phyloP scores from a whole-genome alignment of 2,329 filamentous ascomycete genomes.

The Huntiella moniliformis region DNA sequence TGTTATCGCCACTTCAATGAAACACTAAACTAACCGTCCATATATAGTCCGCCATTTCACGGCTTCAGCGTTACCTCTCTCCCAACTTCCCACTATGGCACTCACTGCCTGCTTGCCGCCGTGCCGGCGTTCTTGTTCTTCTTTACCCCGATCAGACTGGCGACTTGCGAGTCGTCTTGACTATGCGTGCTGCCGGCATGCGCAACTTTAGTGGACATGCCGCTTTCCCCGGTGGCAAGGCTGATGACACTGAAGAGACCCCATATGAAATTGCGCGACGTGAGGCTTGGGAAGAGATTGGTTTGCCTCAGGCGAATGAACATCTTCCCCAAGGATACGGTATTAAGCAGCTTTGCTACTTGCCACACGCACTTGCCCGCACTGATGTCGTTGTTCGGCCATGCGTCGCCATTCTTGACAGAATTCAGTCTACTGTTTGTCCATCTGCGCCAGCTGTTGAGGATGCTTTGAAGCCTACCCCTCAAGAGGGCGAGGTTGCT shows the following conservation, averaged over 20 bases:
- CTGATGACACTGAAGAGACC: slow-evolving; percentile 37
- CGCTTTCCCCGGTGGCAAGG: slow-evolving; percentile 67
- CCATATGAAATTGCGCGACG: slow-evolving; percentile 66
- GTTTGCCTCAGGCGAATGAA: slow-evolving; percentile 52
- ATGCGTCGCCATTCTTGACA: slow-evolving; percentile 60
- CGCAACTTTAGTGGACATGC: slow-evolving; percentile 66
- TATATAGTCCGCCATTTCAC: slow-evolving; percentile 35
- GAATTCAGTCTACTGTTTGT: slow-evolving; percentile 20
- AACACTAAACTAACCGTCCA: background rate
- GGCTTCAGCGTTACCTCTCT: slow-evolving; percentile 40
- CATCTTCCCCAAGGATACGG: slow-evolving; percentile 58
- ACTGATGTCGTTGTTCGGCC: slow-evolving; percentile 58
- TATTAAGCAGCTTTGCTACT: slow-evolving; percentile 71
- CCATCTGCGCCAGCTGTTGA: slow-evolving; percentile 14
- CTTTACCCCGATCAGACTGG: slow-evolving; percentile 71
- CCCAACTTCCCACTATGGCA: slow-evolving; percentile 45
- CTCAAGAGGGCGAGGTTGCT: slow-evolving; percentile 81
- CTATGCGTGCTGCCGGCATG: slow-evolving; percentile 45
- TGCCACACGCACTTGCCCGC: slow-evolving; percentile 57
- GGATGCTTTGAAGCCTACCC: slow-evolving; percentile 53
- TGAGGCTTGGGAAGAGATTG: slow-evolving; percentile 87
- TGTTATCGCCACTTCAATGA: background rate
- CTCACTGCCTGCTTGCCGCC: slow-evolving; percentile 39
- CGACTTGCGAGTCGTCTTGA: slow-evolving; percentile 54
- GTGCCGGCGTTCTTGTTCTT: slow-evolving; percentile 74